Evolutionary conservation across 768 basidiomycete genomes (phyloP), one percentile per base, ranked within the genome.

Genomic region (Phylloporus arenicola): DNA sequence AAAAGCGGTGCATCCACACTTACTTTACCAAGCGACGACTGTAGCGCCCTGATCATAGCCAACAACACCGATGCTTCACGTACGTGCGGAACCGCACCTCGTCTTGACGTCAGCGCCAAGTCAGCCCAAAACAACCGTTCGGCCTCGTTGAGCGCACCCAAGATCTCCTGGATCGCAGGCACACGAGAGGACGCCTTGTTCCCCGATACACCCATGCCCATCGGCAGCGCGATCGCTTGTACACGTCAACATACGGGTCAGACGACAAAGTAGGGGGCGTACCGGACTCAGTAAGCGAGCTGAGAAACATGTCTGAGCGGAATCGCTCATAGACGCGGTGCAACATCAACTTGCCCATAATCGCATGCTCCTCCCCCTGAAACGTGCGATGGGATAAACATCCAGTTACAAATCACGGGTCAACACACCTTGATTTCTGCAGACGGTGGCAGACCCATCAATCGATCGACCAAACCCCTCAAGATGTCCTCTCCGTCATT

Each of bases 281-380:
- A 95, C 93, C 84, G 1, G 95, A 95, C 64, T 98, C 95, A 0
- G 86, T 79, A 20, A 97, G 71, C 16, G 93, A 93, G 61, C 86
- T 92, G 51, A 96, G 73, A 64, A 93, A 88, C 73, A 96, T 88
- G 63, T 97, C 93, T 0, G 81, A 76, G 29, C 81, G 80, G 72
- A 95, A 91, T 7, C 82, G 82, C 33, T 78, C 76, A 57, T 93
- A 84, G 1, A 86, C 87, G 24, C 84, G 79, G 46, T 88, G 82
- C 25, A 97, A 69, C 1, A 82, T 83, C n/a, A 95, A 70, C 55
- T 80, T 84, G 0, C 86, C 93, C 61, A 89, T 75, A 0, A 96
- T 69, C 3, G 79, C 75, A 57, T 81, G 79, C 61, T 90, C 83
- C 61, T 90, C 86, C 10, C 84, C 83, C 88, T 93, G 50, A 22